Conservation (phyloP, 2,329 filamentous ascomycete genomes). For the Zalaria obscura region DNA sequence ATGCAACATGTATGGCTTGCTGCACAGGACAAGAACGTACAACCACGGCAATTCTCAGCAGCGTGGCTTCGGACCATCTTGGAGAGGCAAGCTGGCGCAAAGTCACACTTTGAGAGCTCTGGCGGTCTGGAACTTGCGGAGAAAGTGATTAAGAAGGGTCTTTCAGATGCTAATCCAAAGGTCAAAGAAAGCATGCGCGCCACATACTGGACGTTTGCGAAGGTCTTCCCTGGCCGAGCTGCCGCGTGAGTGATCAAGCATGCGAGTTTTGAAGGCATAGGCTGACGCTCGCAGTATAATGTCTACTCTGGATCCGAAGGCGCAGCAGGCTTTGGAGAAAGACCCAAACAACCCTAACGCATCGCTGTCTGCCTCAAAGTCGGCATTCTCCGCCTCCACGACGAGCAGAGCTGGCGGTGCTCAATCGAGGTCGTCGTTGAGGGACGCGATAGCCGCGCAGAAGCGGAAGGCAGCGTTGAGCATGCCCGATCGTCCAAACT, state of each 20-base stretch:
- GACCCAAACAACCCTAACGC: constrained; percentile 68
- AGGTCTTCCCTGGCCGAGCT: constrained; percentile 63
- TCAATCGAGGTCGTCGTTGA: constrained; percentile 46
- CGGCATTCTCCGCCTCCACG: constrained; percentile 18
- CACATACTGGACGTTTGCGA: constrained; percentile 74
- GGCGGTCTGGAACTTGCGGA: constrained; percentile 74
- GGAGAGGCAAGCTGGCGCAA: constrained; percentile 63
- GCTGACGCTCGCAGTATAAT: constrained; percentile 48
- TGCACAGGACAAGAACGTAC: constrained; percentile 84
- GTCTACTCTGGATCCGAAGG: constrained; percentile 61
- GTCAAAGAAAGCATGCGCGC: constrained; percentile 76
- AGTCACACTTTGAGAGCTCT: constrained; percentile 67
- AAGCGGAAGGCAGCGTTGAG: constrained; percentile 49
- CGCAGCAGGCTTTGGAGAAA: constrained; percentile 67
- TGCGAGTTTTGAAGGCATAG: background rate
- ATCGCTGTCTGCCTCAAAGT: constrained; percentile 34
- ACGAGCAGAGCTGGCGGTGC: constrained; percentile 20
- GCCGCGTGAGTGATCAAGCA: constrained; percentile 44
- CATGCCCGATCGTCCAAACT: constrained; percentile 40
- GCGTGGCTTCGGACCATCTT: constrained; percentile 78
- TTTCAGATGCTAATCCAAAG: constrained; percentile 79
- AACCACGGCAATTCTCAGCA: constrained; percentile 63
- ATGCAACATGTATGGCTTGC: constrained; percentile 76
- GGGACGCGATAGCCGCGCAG: constrained; percentile 65
- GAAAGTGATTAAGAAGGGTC: constrained; percentile 76